Percentiles rank a stretch among this genome's conserved stretches.
These are phyloP conservation scores for Aspergillus sp. DNA, from an alignment of 2,329 filamentous ascomycete genomes.

Conservation along the genomic window DNA sequence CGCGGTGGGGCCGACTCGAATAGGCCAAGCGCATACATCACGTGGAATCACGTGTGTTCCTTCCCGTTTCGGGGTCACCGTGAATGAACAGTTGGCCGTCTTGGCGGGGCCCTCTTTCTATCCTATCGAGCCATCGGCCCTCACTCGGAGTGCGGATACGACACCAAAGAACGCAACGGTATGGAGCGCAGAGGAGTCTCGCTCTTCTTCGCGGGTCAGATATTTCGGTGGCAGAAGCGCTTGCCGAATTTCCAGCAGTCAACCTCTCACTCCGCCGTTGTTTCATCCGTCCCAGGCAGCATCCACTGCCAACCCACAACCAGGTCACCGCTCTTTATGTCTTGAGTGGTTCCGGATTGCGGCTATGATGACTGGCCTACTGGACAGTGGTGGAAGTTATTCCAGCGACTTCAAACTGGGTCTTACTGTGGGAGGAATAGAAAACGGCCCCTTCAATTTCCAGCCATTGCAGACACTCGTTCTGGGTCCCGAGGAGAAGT, in stretches of 20 bases:
- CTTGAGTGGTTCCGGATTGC: background rate
- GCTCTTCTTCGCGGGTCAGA: background rate
- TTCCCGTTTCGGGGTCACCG: background rate
- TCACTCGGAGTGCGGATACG: background rate
- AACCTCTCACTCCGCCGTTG: slow-evolving; percentile 6
- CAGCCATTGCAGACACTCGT: background rate
- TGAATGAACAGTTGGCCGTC: slow-evolving; percentile 1
- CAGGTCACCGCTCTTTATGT: slow-evolving; percentile 8
- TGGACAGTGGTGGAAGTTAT: background rate
- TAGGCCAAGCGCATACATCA: background rate
- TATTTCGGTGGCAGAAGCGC: background rate
- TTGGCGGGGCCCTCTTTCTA: background rate
- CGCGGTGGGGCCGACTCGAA: slow-evolving; percentile 1
- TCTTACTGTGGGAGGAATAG: background rate
- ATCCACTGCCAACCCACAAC: slow-evolving; percentile 5
- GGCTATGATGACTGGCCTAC: slow-evolving; percentile 1
- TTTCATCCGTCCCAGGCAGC: slow-evolving; percentile 3
- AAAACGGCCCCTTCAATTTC: background rate
- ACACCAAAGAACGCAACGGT: background rate
- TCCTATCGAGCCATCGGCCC: background rate
- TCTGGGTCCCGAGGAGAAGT: background rate
- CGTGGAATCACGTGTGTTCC: background rate
- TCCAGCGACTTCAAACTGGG: background rate
- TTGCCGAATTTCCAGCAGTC: slow-evolving; percentile 4
- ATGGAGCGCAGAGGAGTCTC: background rate